Percentiles rank a stretch among this genome's conserved stretches.
These are phyloP conservation scores for Boletus vinaceobasis DNA, from an alignment of 768 basidiomycete genomes.

Conservation along the genomic window DNA sequence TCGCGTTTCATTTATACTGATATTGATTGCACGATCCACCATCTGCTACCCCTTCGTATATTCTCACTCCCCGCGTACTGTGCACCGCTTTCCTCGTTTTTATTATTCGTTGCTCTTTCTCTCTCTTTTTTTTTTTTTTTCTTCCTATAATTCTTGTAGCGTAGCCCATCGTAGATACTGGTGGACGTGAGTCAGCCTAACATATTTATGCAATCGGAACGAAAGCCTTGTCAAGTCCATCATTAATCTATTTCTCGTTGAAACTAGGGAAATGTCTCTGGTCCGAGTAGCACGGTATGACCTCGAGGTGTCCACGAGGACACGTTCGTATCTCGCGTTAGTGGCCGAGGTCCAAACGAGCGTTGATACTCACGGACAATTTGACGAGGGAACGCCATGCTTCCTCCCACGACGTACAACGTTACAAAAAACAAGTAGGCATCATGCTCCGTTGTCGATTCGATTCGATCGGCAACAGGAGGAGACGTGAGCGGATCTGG, in stretches of 20 bases:
- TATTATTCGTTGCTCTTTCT: not conserved
- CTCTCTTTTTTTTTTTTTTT: not conserved
- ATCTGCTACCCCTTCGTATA: not conserved
- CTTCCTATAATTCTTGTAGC: not conserved
- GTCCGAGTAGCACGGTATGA: not conserved
- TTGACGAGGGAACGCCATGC: no score
- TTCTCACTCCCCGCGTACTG: not conserved
- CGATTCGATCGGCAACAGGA: no score
- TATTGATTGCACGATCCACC: conserved; percentile 25
- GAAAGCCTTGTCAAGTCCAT: conserved; percentile 8
- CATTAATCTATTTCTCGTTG: conserved; percentile 13
- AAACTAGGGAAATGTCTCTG: not conserved
- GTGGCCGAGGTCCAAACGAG: not conserved
- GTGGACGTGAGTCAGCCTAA: conserved; percentile 19
- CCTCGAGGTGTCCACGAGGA: conserved; percentile 19
- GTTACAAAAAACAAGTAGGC: no score
- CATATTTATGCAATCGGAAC: conserved; percentile 31
- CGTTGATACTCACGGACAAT: not conserved
- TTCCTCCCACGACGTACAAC: no score
- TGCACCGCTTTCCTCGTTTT: not conserved
- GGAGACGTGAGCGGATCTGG: no score
- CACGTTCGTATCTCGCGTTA: not conserved
- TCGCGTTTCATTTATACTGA: conserved; percentile 19
- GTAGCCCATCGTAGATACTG: conserved; percentile 20
- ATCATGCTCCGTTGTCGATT: no score